A percentile compares a stretch with the other conserved stretches of the same genome.
Evolutionary conservation across 352 stramenopile species (phyloP).

Genomic region (Globisporangium splendens): DNA sequence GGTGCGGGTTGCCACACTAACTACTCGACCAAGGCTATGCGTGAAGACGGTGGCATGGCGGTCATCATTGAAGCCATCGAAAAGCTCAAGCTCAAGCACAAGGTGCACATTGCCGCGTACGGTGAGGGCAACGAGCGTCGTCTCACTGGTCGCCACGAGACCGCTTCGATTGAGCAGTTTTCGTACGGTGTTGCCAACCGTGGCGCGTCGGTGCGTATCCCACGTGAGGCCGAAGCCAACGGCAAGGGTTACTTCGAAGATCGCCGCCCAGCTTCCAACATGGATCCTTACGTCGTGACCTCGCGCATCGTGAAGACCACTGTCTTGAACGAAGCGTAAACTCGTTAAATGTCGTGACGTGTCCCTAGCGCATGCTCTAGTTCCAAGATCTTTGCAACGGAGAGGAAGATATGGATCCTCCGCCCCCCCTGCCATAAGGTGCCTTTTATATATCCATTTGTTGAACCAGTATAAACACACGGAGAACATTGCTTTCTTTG

Average conservation of each 20-base stretch:
- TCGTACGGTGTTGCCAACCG: constrained; percentile 97
- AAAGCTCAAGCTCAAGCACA: constrained; percentile 96
- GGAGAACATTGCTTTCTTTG: not conserved
- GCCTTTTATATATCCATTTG: constrained; percentile 1
- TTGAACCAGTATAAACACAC: not conserved
- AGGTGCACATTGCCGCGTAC: constrained; percentile 96
- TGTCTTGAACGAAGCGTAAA: constrained; percentile 61
- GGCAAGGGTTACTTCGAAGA: constrained; percentile 95
- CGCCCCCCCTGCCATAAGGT: not conserved
- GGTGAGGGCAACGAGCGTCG: constrained; percentile 96
- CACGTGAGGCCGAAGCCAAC: constrained; percentile 84
- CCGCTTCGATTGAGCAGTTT: constrained; percentile 94
- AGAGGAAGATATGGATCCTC: not conserved
- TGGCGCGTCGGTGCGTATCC: constrained; percentile 93
- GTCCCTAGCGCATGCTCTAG: not conserved
- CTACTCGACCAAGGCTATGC: constrained; percentile 96
- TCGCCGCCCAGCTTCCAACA: constrained; percentile 96
- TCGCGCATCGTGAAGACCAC: constrained; percentile 97
- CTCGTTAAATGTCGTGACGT: not conserved
- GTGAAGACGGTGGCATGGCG: constrained; percentile 91
- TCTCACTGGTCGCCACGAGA: constrained; percentile 96
- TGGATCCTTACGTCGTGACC: constrained; percentile 98
- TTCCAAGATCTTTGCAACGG: too few relatives aligned
- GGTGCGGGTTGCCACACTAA: constrained; percentile 96
- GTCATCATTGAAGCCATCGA: constrained; percentile 97